Evolutionary conservation across 768 basidiomycete species (phyloP).

Genomic region (Leccinum uliginosum): DNA sequence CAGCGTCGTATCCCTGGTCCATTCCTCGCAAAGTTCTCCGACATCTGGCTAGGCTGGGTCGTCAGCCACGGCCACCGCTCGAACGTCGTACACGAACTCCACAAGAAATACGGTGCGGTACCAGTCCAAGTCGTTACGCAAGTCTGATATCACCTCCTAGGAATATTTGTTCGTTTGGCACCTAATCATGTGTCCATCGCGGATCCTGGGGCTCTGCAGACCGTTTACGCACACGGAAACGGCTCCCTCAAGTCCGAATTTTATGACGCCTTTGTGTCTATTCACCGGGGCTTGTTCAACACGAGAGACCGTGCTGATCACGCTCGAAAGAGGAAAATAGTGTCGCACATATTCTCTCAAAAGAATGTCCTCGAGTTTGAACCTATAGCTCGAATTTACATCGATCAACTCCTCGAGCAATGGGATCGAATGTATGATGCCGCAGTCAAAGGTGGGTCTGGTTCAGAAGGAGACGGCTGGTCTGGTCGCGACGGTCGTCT

Average conservation of each 20-base stretch:
- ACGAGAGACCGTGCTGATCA: conserved; percentile 76
- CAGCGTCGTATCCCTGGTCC: conserved; percentile 68
- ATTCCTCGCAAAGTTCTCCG: conserved; percentile 63
- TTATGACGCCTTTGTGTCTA: conserved; percentile 77
- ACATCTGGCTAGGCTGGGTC: conserved; percentile 67
- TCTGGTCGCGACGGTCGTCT: conserved; percentile 55
- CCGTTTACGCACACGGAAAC: conserved; percentile 80
- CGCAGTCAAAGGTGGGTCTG: conserved; percentile 52
- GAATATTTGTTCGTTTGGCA: conserved; percentile 64
- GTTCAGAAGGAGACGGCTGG: conserved; percentile 63
- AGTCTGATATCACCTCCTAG: conserved; percentile 29
- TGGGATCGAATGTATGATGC: conserved; percentile 68
- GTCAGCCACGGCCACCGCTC: conserved; percentile 70
- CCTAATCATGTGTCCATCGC: conserved; percentile 77
- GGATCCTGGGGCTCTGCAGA: conserved; percentile 68
- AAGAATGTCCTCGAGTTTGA: conserved; percentile 87
- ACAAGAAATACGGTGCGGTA: conserved; percentile 64
- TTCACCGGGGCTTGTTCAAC: conserved; percentile 70
- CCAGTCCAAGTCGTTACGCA: not conserved
- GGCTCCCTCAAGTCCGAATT: conserved; percentile 80
- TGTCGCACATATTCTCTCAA: conserved; percentile 80
- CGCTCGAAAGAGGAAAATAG: conserved; percentile 86
- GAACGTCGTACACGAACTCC: conserved; percentile 67
- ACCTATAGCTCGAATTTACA: conserved; percentile 63
- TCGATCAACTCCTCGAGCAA: conserved; percentile 56